A percentile compares a stretch with the other conserved stretches of the same genome.
Conservation (phyloP, 2,329 filamentous ascomycete genomes). For the Colletotrichum viniferum region DNA sequence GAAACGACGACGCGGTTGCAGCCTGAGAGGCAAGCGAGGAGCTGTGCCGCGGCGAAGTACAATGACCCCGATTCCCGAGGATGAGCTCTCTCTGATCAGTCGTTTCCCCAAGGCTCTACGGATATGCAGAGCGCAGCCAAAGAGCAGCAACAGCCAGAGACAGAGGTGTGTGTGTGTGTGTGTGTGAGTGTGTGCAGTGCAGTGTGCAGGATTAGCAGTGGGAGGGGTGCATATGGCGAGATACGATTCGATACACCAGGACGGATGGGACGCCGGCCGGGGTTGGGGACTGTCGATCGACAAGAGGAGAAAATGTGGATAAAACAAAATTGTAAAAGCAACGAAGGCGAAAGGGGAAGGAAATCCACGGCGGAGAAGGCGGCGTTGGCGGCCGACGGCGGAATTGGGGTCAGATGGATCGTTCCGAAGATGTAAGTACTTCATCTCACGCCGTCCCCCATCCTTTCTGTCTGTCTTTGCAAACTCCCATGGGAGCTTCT, state of each 20-base stretch:
- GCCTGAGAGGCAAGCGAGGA: not conserved
- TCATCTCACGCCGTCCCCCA: not conserved
- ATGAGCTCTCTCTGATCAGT: not conserved
- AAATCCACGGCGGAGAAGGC: not conserved
- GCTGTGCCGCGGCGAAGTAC: not conserved
- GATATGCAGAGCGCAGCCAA: not conserved
- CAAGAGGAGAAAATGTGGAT: conserved; percentile 18
- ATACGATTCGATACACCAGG: conserved; percentile 14
- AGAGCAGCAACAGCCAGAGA: not conserved
- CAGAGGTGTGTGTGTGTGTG: not conserved
- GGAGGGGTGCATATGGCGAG: conserved; percentile 8
- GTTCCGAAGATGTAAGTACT: not conserved
- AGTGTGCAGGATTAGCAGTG: not conserved
- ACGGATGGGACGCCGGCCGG: conserved; percentile 6
- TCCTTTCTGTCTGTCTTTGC: not conserved
- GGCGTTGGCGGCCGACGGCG: not conserved
- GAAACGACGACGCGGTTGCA: not conserved
- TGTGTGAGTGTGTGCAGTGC: not conserved
- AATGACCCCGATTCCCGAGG: not conserved
- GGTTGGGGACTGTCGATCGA: conserved; percentile 5
- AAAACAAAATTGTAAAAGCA: conserved; percentile 8
- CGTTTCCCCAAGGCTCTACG: not conserved
- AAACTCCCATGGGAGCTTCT: not conserved
- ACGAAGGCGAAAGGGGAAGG: not conserved
- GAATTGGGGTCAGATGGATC: not conserved